Percentiles rank a stretch among this genome's conserved stretches.
Conservation (phyloP, 768 basidiomycete genomes). For the Termitomyces sp. region DNA sequence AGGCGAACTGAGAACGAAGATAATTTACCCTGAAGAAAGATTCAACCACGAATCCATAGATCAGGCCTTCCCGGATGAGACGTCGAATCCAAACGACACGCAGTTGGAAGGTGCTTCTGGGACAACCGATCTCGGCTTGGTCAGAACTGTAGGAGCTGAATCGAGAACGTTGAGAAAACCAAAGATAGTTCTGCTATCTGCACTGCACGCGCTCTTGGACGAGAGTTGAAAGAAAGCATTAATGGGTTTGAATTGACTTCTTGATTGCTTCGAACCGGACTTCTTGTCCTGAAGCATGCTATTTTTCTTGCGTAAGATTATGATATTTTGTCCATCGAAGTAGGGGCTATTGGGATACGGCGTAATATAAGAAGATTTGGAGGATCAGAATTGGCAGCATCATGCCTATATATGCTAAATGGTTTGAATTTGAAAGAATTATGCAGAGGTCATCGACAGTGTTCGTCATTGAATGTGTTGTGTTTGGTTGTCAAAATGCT, state of each 20-base stretch:
- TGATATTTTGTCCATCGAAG: no score
- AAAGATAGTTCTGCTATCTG: constrained; percentile 3
- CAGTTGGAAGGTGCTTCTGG: not conserved
- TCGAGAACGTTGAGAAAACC: constrained; percentile 5
- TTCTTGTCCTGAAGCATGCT: not conserved
- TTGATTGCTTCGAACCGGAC: not conserved
- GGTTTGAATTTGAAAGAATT: no score
- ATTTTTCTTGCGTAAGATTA: no score
- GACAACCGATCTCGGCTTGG: constrained; percentile 13
- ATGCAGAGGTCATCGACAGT: no score
- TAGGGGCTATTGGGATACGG: no score
- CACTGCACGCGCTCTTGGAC: constrained; percentile 1
- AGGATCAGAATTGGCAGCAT: no score
- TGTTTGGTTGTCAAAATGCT: no score
- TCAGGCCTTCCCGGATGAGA: constrained; percentile 13
- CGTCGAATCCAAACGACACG: not conserved
- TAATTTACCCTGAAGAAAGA: constrained; percentile 3
- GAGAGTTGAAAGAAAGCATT: not conserved
- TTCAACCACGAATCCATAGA: constrained; percentile 8
- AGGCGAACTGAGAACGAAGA: constrained; percentile 3
- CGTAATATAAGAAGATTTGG: no score
- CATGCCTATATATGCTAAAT: no score
- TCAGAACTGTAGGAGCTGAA: not conserved
- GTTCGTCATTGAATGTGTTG: no score
- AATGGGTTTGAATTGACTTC: not conserved